Base-by-base conservation (phyloP, 208 protist species). In the Angomonas deanei region DNA sequence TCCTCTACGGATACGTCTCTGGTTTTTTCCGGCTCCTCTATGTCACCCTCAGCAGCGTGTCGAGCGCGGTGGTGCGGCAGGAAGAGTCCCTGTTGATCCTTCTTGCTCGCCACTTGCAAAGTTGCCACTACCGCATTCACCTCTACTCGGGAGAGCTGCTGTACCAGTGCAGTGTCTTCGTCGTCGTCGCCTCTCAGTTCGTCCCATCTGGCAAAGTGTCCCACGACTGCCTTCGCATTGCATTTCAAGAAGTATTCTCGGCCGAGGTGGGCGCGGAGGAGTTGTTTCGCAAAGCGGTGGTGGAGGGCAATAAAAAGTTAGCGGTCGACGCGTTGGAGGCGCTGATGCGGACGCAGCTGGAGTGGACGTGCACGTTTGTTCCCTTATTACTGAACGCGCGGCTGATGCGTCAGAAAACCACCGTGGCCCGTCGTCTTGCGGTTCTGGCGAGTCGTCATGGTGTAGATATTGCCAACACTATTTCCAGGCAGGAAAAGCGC, bases 1-100 rank as follows among this genome's bases (percentile, higher is more conserved):
- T 26, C 8, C 13, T 24, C 17, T n/a, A 34, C 47, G 33, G 78
- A 32, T 70, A 82, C 50, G 70, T 75, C 19, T 74, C 70, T 10
- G 80, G 75, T n/a, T 70, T 74, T 54, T 81, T 79, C 60, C 73
- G 56, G 46, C 57, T 82, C 19, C 60, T 91, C 21, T 62, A 71
- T 19, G 34, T 62, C 21, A 68, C 70, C 5, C 50, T 91, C 38
- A 61, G 52, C 27, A n/a, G 42, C 55, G 1, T 5, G 19, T 39
- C 17, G n/a, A 55, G 26, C 30, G 6, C 32, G 21, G 32, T 1
- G 26, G 31, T 52, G 55, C 48, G 28, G 52, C 50, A 34, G 23
- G 30, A 15, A 33, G 28, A 33, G 0, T 21, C 50, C 19, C 56
- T 69, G 50, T 27, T 19, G 11, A n/a, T 5, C 1, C 52, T 55